phyloP scores from a whole-genome alignment of 2,329 filamentous ascomycete genomes.

The Paecilomyces fulvus region DNA sequence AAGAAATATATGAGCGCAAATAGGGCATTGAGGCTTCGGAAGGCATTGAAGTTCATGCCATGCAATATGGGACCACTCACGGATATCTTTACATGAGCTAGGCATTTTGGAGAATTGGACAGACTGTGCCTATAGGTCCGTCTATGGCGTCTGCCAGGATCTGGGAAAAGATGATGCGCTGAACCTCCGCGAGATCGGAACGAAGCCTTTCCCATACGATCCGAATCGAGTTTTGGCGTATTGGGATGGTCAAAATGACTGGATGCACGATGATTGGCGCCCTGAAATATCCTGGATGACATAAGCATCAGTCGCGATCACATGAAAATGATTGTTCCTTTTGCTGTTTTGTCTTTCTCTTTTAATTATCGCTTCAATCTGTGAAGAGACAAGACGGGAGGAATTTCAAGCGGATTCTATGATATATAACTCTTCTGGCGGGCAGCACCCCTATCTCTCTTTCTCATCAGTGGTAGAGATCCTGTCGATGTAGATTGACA shows the following conservation, averaged over 20 bases:
- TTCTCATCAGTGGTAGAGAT: background rate
- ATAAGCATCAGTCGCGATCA: background rate
- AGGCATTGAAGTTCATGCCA: background rate
- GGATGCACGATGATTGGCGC: background rate
- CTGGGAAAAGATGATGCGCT: background rate
- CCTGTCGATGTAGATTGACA: background rate
- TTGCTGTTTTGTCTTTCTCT: background rate
- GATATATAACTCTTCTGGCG: background rate
- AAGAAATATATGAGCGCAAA: background rate
- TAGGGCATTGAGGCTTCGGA: background rate
- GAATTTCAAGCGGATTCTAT: background rate
- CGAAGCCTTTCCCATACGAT: background rate
- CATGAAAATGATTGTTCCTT: background rate
- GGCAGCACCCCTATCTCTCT: background rate
- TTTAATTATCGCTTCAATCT: background rate
- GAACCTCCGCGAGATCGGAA: background rate
- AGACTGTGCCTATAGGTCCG: background rate
- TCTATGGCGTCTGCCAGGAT: background rate
- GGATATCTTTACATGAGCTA: constrained; percentile 91
- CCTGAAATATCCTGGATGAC: background rate
- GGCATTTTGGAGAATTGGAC: constrained; percentile 61
- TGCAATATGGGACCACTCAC: constrained; percentile 47
- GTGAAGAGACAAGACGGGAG: background rate
- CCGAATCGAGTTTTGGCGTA: background rate
- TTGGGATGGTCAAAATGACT: background rate